Evolutionary conservation across 2,329 filamentous ascomycete species (phyloP).

Genomic region (Mollisia scopiformis): DNA sequence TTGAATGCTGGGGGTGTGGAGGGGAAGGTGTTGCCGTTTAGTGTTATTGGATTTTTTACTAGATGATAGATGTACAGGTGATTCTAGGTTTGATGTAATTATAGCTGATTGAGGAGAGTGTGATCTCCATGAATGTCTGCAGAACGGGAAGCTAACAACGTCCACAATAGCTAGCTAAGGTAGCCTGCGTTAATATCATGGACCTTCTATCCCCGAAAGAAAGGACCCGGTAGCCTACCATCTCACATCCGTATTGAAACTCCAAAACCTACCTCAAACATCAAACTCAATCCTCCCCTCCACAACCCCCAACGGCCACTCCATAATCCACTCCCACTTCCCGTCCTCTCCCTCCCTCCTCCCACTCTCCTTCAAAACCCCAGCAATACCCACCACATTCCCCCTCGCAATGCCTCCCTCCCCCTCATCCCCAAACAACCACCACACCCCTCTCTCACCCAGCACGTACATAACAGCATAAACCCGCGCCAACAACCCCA

Average conservation of each 20-base stretch:
- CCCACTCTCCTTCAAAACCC: background rate
- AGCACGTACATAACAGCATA: background rate
- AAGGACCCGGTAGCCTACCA: too few relatives aligned
- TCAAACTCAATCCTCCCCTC: constrained; percentile 2
- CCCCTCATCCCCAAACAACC: background rate
- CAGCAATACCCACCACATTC: background rate
- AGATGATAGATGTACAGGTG: too few relatives aligned
- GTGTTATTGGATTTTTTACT: background rate
- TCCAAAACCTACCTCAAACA: too few relatives aligned
- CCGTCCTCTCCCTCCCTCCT: background rate
- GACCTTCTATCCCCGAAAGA: too few relatives aligned
- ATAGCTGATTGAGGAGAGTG: too few relatives aligned
- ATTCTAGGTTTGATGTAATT: too few relatives aligned
- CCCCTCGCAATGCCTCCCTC: background rate
- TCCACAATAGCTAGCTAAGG: too few relatives aligned
- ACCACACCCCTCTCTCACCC: background rate
- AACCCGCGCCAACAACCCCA: background rate
- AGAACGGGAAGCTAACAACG: too few relatives aligned
- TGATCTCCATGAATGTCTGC: too few relatives aligned
- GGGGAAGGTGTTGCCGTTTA: constrained; percentile 1
- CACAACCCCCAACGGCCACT: background rate
- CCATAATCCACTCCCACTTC: background rate
- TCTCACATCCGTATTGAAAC: too few relatives aligned
- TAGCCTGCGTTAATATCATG: too few relatives aligned
- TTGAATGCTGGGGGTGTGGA: background rate